Conservation (phyloP, 2,329 filamentous ascomycete species). For the Phialemoniopsis sp. region DNA sequence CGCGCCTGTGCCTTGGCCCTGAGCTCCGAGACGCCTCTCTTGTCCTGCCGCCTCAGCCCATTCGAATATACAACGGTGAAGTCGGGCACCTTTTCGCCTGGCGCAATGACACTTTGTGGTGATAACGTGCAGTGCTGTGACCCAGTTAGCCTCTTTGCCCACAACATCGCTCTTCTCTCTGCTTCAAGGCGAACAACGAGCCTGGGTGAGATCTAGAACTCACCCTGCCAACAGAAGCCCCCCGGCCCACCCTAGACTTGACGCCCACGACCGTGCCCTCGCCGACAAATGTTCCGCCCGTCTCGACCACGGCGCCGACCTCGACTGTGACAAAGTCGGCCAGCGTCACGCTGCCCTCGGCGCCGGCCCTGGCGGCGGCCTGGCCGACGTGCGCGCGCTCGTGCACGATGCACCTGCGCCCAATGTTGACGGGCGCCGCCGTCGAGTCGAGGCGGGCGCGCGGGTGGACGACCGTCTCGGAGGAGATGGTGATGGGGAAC, state of each 20-base stretch:
- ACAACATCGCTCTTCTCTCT: no score
- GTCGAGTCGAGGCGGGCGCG: constrained; percentile 75
- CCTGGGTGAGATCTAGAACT: no score
- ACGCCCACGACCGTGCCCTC: constrained; percentile 58
- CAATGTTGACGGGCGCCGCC: constrained; percentile 74
- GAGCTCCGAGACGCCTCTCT: constrained; percentile 56
- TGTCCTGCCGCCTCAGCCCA: constrained; percentile 54
- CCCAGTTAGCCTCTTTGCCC: no score
- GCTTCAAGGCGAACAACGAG: no score
- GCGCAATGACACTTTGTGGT: constrained; percentile 53
- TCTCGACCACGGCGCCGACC: constrained; percentile 55
- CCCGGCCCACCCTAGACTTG: constrained; percentile 54
- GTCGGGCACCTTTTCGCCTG: constrained; percentile 57
- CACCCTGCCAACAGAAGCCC: constrained; percentile 61
- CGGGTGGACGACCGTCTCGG: constrained; percentile 81
- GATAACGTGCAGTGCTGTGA: constrained; percentile 66
- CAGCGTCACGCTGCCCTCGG: constrained; percentile 47
- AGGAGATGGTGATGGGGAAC: constrained; percentile 73
- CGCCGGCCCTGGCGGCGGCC: constrained; percentile 18
- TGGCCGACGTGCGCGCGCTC: constrained; percentile 60
- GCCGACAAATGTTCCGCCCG: constrained; percentile 57
- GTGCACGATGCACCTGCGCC: constrained; percentile 76
- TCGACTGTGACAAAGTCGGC: constrained; percentile 61
- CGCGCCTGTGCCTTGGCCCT: constrained; percentile 61
- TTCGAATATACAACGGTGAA: constrained; percentile 67